These are phyloP conservation scores for Microbotryum scabiosae DNA, from an alignment of 1,284 basidiomycete species.

Conservation along the genomic window DNA sequence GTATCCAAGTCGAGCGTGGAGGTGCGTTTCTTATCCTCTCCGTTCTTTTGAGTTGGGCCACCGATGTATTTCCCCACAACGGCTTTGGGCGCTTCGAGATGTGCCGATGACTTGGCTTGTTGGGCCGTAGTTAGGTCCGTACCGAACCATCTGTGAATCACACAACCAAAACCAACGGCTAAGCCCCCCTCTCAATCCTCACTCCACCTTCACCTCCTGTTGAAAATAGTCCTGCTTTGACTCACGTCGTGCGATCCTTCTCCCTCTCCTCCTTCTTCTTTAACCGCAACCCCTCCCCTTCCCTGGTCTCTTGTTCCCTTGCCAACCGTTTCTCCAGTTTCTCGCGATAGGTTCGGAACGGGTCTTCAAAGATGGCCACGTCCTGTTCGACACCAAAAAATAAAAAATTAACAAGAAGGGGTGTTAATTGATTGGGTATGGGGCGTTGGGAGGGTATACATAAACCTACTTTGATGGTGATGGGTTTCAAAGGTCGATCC, in stretches of 20 bases:
- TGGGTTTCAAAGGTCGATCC: slow-evolving; percentile 73
- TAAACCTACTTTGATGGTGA: slow-evolving; percentile 69
- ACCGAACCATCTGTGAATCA: slow-evolving; percentile 32
- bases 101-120: background rate
- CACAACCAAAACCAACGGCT: too few relatives aligned
- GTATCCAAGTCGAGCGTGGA: slow-evolving; percentile 43
- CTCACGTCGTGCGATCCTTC: slow-evolving; percentile 46
- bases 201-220: too few relatives aligned
- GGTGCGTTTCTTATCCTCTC: slow-evolving; percentile 27
- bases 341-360: slow-evolving; percentile 72
- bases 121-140: slow-evolving; percentile 24
- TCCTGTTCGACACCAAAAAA: too few relatives aligned
- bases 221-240: too few relatives aligned
- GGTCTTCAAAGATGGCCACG: slow-evolving; percentile 51
- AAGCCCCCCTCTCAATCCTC: too few relatives aligned
- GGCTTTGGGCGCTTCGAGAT: background rate
- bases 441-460: too few relatives aligned
- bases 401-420: too few relatives aligned
- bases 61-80: slow-evolving; percentile 44
- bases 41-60: background rate
- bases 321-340: slow-evolving; percentile 62
- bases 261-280: slow-evolving; percentile 45
- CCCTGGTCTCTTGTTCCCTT: slow-evolving; percentile 48
- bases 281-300: slow-evolving; percentile 15
- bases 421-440: background rate